Evolutionary conservation across 1,284 basidiomycete species (phyloP), one percentile per base, ranked within the genome.

Genomic region (Xerocomus minutiporus): DNA sequence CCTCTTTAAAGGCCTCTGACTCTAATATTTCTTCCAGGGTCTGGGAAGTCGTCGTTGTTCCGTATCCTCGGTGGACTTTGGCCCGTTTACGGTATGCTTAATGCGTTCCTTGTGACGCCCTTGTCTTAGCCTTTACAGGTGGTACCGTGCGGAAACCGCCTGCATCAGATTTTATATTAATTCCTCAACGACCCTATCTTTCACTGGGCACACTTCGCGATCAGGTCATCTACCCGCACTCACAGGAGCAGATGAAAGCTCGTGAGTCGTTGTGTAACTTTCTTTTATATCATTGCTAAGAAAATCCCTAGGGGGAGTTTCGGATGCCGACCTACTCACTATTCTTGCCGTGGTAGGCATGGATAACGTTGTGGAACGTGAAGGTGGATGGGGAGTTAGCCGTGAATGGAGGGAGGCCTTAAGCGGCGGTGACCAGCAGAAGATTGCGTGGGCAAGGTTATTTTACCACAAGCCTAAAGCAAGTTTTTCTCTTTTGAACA

Each of bases 401-500:
- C 80, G 88, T 51, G 96, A 98, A 64, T 99, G 96, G 96, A 80
- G 92, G 56, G 94, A 97, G 69, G 84, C 91, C 1, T 74, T 99
- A 32, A 93, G 89, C 60, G 95, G 91, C 3, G 91, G 88, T 31
- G 89, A 91, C 65, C 86, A 91, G 65, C 88, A 91, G 71, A 88
- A 96, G 70, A 91, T 99, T 57, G 96, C 96, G 0, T 98, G 97
- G 93, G 95, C 94, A 6, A 77, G 96, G 56, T 71, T 99, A 59
- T 99, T 97, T 72, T 99, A 98, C 72, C 96, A 99, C 70, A 79
- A 81, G 58, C 96, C 96, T 17, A 94, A 93, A 78, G 92, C 86
- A 60, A 56, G 70, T 52, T 51, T 50, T 23, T 8, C 29, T 15
- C 8, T 40, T 36, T 52, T 28, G 26, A 26, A 31, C 15, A 8